Base-by-base conservation (phyloP, 148 eudicot species). In the Camellia japonica region DNA sequence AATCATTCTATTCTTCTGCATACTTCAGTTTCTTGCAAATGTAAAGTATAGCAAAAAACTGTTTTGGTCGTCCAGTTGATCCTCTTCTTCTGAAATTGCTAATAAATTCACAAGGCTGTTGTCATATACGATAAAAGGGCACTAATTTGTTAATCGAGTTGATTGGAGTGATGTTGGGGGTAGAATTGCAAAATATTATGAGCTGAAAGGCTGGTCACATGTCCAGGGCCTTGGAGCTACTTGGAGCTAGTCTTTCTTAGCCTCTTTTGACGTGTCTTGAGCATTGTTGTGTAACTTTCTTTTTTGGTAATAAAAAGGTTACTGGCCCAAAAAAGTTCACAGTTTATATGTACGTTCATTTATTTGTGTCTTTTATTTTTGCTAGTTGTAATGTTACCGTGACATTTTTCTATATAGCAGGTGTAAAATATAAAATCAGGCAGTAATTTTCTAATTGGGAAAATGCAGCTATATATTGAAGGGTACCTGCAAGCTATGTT, bases 401-500 rank as follows among this genome's bases (percentile, higher is more conserved):
- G 72, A 30, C 59, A 19, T 55, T 68, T 30, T 78, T 72, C 56
- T 59, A 0, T 58, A 20, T 13, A 15, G 20, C 59, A 62, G 38
- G n/a, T 66, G 46, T 12, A 60, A 16, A 69, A 52, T 77, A 15
- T 77, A 61, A 63, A 54, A 14, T 78, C 47, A 19, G 0, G 52
- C 23, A 6, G 41, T 71, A 42, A 42, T 64, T 66, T 4, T 15
- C 14, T 65, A 71, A 54, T 62, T 77, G 56, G 12, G 46, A 64
- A 62, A 52, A 68, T 90, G 90, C 97, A 96, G 99, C 79, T 94
- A 70, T 96, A 93, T 77, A 87, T 96, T 82, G 99, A 96, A 94
- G 99, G 99, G 66, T 96, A 96, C 82, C 87, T 96, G 84, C 99
- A 96, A 88, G 99, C 99, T 65, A 91, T 96, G 98, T 80, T 96